Conservation (phyloP, 2,329 filamentous ascomycete species). For the Colletotrichum chrysophilum region DNA sequence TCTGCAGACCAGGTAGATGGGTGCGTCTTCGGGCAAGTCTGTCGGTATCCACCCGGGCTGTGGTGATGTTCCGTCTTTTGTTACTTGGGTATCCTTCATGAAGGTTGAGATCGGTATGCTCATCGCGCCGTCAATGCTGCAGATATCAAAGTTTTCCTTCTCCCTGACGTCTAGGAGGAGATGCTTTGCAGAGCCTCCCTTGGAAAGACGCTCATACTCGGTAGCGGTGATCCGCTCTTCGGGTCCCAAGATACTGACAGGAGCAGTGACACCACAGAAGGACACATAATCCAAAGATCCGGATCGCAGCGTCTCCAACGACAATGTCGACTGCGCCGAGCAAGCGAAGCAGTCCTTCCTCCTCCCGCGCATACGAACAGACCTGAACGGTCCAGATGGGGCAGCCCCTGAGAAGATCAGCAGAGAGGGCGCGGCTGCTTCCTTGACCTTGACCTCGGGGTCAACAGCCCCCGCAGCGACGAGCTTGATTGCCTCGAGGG, state of each 20-base stretch:
- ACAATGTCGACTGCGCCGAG: slow-evolving; percentile 66
- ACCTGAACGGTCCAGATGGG: slow-evolving; percentile 64
- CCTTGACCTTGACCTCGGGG: slow-evolving; percentile 18
- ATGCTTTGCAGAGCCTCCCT: slow-evolving; percentile 37
- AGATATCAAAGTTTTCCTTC: slow-evolving; percentile 83
- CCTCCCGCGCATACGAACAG: slow-evolving; percentile 74
- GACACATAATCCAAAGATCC: slow-evolving; percentile 82
- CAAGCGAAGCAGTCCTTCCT: slow-evolving; percentile 79
- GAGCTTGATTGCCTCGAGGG: slow-evolving; percentile 87
- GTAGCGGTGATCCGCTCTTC: slow-evolving; percentile 72
- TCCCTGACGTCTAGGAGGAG: slow-evolving; percentile 85
- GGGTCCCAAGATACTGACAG: slow-evolving; percentile 60
- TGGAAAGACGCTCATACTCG: slow-evolving; percentile 55
- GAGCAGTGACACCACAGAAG: slow-evolving; percentile 75
- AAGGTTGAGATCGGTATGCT: slow-evolving; percentile 69
- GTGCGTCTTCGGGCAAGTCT: slow-evolving; percentile 44
- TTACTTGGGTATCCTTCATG: slow-evolving; percentile 50
- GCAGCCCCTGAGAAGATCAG: slow-evolving; percentile 55
- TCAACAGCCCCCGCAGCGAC: slow-evolving; percentile 52
- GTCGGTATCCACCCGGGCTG: slow-evolving; percentile 43
- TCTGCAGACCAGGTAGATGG: slow-evolving; percentile 76
- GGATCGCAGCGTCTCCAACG: slow-evolving; percentile 62
- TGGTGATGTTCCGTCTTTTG: slow-evolving; percentile 20
- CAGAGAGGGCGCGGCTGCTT: slow-evolving; percentile 32
- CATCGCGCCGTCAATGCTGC: slow-evolving; percentile 74